These are phyloP conservation scores for Debaryomyces psychrophilus DNA, from an alignment of 1,139 yeast genomes.

Conservation along the genomic window DNA sequence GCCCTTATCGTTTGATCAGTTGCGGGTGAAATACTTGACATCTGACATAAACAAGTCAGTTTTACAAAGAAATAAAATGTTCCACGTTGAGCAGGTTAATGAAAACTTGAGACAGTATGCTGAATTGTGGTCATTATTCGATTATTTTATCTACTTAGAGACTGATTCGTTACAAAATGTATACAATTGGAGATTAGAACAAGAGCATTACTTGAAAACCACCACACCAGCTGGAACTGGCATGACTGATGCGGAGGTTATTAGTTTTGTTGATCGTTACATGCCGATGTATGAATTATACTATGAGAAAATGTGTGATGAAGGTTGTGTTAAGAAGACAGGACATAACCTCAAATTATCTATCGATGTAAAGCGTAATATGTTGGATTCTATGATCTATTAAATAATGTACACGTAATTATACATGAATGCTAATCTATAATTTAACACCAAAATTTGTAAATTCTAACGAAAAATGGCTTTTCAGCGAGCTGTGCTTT, in stretches of 20 bases:
- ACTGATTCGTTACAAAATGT: conserved; percentile 66
- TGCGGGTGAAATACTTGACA: conserved; percentile 26
- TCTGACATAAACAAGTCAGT: conserved; percentile 21
- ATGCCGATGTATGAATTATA: conserved; percentile 84
- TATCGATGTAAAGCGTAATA: conserved; percentile 29
- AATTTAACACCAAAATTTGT: conserved; percentile 35
- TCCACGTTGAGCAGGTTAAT: conserved; percentile 51
- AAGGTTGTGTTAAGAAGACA: conserved; percentile 20
- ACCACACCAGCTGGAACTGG: conserved; percentile 57
- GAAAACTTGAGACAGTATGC: conserved; percentile 50
- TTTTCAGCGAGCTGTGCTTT: conserved; percentile 34
- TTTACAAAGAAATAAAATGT: conserved; percentile 28
- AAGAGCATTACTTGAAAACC: conserved; percentile 69
- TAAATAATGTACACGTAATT: conserved; percentile 8
- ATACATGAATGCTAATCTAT: neutral
- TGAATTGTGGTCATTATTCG: conserved; percentile 59
- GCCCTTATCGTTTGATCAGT: conserved; percentile 36
- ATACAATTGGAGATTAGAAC: conserved; percentile 80
- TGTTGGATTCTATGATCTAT: conserved; percentile 14
- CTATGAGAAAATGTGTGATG: conserved; percentile 46
- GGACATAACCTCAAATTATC: conserved; percentile 28
- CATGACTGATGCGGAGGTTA: conserved; percentile 76
- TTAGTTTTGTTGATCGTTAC: conserved; percentile 72
- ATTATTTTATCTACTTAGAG: conserved; percentile 59
- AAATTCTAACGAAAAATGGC: conserved; percentile 33